A percentile compares a stretch with the other conserved stretches of the same genome.
Conservation (phyloP, 192 early-diverging fungal genomes). For the Linderina pennispora region DNA sequence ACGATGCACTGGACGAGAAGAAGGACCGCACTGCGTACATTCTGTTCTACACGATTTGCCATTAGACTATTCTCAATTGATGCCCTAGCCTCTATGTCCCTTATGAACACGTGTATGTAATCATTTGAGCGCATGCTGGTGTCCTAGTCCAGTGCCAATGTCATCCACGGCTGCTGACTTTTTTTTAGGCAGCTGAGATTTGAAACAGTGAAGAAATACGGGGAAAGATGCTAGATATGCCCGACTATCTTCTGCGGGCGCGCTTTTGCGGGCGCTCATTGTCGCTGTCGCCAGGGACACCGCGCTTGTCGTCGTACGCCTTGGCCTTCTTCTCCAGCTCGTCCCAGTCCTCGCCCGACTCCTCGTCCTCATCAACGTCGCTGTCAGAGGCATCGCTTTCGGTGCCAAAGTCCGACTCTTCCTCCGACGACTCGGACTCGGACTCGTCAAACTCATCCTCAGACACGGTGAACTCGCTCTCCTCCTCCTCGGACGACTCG, state of each 20-base stretch:
- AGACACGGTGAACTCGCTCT: conserved; percentile 59
- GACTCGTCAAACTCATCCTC: conserved; percentile 52
- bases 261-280: conserved; percentile 27
- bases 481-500: conserved; percentile 52
- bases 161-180: no score
- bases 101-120: no score
- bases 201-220: no score
- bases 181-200: no score
- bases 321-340: conserved; percentile 73
- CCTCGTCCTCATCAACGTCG: conserved; percentile 54
- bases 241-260: conserved; percentile 30
- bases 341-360: conserved; percentile 77
- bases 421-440: conserved; percentile 39
- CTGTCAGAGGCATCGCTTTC: conserved; percentile 29
- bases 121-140: no score
- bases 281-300: neutral
- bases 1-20: conserved; percentile 31
- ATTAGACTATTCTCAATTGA: conserved; percentile 2
- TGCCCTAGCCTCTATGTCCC: no score
- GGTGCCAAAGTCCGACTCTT: conserved; percentile 51
- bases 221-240: no score
- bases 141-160: no score
- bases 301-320: conserved; percentile 44
- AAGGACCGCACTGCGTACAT: conserved; percentile 46
- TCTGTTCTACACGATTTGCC: conserved; percentile 37